A percentile compares a stretch with the other conserved stretches of the same genome.
phyloP scores from a whole-genome alignment of 2,329 filamentous ascomycete species.

The Nothophaeocryptopus gaeumannii region DNA sequence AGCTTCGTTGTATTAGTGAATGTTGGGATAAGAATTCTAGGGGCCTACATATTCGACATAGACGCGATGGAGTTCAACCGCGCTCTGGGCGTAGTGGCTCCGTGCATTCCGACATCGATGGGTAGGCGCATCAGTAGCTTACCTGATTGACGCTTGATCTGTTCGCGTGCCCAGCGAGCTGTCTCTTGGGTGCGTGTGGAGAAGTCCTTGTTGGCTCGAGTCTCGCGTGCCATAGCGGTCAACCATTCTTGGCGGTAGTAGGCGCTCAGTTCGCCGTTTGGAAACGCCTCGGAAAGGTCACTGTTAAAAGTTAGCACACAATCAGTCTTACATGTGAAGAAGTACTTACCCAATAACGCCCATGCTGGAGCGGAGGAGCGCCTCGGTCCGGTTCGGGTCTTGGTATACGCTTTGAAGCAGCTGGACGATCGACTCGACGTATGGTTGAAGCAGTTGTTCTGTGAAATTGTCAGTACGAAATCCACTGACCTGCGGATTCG shows the following conservation, averaged over 20 bases:
- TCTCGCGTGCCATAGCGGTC: conserved; percentile 84
- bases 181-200: conserved; percentile 83
- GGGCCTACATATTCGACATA: neutral
- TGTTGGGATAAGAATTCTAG: neutral
- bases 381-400: conserved; percentile 86
- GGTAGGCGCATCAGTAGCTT: conserved; percentile 17
- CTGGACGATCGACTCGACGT: conserved; percentile 80
- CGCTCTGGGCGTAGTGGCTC: neutral
- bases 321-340: conserved; percentile 3
- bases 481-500: neutral
- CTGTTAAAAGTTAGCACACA: conserved; percentile 51
- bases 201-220: conserved; percentile 84
- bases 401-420: conserved; percentile 76
- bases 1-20: conserved; percentile 5
- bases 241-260: conserved; percentile 92
- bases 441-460: conserved; percentile 72
- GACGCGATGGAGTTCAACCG: neutral
- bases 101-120: neutral
- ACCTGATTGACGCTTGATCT: conserved; percentile 80
- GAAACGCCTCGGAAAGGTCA: conserved; percentile 91
- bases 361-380: conserved; percentile 89
- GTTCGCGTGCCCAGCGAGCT: conserved; percentile 93
- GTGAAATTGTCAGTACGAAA: conserved; percentile 29
- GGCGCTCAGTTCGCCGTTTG: conserved; percentile 77
- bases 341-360: conserved; percentile 84